Conservation (phyloP, 2,329 filamentous ascomycete species). For the Iodosphaeria phyllophila region DNA sequence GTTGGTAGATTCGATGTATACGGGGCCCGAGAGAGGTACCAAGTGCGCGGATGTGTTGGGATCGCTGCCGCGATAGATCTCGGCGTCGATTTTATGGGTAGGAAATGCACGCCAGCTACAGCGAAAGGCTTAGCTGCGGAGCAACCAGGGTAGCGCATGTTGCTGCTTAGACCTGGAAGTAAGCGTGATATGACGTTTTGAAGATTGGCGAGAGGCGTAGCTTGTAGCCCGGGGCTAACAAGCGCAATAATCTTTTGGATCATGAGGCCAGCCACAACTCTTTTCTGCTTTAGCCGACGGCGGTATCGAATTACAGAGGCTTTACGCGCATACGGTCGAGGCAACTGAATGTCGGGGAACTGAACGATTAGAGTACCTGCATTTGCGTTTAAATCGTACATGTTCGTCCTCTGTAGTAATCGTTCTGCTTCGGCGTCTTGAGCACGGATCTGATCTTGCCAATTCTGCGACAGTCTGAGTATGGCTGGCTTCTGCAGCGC, state of each 20-base stretch:
- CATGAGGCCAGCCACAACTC: conserved; percentile 24
- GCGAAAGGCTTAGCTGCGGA: conserved; percentile 25
- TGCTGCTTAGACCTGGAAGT: conserved; percentile 23
- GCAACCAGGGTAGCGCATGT: conserved; percentile 2
- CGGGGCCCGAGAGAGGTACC: conserved; percentile 27
- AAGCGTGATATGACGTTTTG: conserved; percentile 25
- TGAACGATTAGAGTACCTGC: conserved; percentile 27
- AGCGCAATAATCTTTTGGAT: conserved; percentile 28
- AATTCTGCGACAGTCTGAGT: conserved; percentile 36
- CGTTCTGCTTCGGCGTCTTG: conserved; percentile 33
- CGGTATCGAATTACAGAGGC: conserved; percentile 7
- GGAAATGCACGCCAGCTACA: conserved; percentile 27
- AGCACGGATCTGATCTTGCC: conserved; percentile 21
- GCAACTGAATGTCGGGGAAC: conserved; percentile 18
- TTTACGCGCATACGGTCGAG: conserved; percentile 5
- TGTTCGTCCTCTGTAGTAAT: conserved; percentile 29
- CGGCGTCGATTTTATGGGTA: conserved; percentile 14
- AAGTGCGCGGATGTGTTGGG: conserved; percentile 10
- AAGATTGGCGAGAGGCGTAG: conserved; percentile 22
- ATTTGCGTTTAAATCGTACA: conserved; percentile 26
- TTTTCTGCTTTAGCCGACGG: conserved; percentile 17
- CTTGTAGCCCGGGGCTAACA: conserved; percentile 27
- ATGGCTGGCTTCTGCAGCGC: conserved; percentile 51
- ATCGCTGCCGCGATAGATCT: conserved; percentile 2
- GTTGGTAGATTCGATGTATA: conserved; percentile 20